Percentiles rank a stretch among this genome's conserved stretches.
Evolutionary conservation across 148 eudicot species (phyloP).

Genomic region (Chenopodium quinoa): DNA sequence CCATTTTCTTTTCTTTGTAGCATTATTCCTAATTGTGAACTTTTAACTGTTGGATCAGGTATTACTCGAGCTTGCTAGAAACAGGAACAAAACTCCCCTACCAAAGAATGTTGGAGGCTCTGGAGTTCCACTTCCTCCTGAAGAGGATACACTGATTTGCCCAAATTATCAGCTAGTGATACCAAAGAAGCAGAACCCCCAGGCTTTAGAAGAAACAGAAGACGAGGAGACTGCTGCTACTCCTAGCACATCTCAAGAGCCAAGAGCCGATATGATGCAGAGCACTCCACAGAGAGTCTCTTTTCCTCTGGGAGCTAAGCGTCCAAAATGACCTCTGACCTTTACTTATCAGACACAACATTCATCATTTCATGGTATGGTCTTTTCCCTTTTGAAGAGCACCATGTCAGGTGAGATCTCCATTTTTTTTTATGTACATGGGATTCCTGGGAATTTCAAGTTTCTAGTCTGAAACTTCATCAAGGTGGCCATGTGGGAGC

Average conservation of each 20-base stretch:
- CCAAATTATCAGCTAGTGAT: conserved; percentile 76
- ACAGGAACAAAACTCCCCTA: conserved; percentile 71
- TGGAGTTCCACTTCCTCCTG: conserved; percentile 82
- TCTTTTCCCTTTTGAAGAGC: too few species aligned
- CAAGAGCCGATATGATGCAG: conserved; percentile 41
- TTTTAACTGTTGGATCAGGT: conserved; percentile 38
- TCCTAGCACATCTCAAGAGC: conserved; percentile 60
- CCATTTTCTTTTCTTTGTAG: background rate
- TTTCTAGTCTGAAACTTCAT: background rate
- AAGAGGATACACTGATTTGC: conserved; percentile 71
- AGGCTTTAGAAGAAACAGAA: conserved; percentile 60
- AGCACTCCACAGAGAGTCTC: conserved; percentile 66
- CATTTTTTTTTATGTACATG: background rate
- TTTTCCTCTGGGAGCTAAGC: conserved; percentile 69
- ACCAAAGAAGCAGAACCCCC: conserved; percentile 45
- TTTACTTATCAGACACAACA: background rate
- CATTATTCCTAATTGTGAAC: too few species aligned
- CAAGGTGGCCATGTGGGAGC: background rate
- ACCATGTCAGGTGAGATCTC: conserved; percentile 14
- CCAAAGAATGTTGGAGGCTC: conserved; percentile 55
- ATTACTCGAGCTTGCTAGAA: conserved; percentile 76
- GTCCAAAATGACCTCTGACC: conserved; percentile 26
- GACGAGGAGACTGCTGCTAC: conserved; percentile 56
- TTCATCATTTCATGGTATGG: background rate
- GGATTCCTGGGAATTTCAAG: background rate